Base-by-base conservation (phyloP, 2,329 filamentous ascomycete genomes). In the Microsporum canis region DNA sequence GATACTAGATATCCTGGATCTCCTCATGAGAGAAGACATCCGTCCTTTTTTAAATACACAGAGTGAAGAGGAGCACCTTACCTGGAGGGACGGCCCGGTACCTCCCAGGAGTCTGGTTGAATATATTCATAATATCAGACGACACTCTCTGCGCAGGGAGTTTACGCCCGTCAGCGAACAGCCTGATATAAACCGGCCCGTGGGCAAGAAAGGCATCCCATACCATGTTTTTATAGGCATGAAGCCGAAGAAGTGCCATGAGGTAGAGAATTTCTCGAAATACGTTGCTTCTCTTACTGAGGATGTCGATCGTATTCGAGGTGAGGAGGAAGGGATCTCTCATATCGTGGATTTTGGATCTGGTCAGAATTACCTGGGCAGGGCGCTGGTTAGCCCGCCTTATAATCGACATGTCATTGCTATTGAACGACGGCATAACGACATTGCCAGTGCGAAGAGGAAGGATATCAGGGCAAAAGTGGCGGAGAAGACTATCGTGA, bases 281-380 rank as follows among this genome's bases (percentile, higher is more conserved):
- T 97, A 92, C 68, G 83, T 97, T 59, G 82, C 89, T 60, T 80
- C 82, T 33, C 80, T 96, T 29, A 80, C 82, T 2, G 70, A 77
- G 1, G 76, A 82, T 1, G 81, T 86, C 47, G 77, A 78, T 0
- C 74, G 78, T 56, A 75, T 80, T 12, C 70, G 72, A 60, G 67
- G 74, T 4, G 39, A 17, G 39, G 7, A 60, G 6, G 70, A 71
- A 5, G 66, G 69, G 5, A 85, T 96, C 63, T 89, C 90, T 0
- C 91, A 97, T 75, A 85, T 96, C 62, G 87, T 97, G 57, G 94
- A 99, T 75, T 96, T 97, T 73, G 94, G 94, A 33, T 96, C 91
- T 59, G 94, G 94, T 0, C 92, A 97, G 72, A 97, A 96, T 70
- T 99, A 99, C 70, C 84, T 99, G 2, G 92, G 94, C 0, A 83